phyloP scores from a whole-genome alignment of 2,329 filamentous ascomycete genomes.

The Myrmaecium sp. region DNA sequence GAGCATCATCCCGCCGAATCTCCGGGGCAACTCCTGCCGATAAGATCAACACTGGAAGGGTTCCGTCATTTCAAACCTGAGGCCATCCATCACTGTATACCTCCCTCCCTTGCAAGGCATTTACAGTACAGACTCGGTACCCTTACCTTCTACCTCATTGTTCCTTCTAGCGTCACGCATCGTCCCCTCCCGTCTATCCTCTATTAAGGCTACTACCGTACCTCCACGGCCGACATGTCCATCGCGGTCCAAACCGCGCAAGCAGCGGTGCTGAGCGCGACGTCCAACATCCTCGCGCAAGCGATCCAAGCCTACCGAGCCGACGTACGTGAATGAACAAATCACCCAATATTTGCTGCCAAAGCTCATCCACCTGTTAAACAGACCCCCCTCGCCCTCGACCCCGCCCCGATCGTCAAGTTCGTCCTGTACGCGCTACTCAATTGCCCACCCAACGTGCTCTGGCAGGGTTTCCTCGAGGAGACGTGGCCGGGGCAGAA shows the following conservation, averaged over 20 bases:
- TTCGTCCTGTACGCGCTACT: slow-evolving; percentile 60
- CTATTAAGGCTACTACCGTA: no score
- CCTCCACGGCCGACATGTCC: no score
- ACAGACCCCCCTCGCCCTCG: slow-evolving; percentile 43
- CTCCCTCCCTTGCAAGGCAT: no score
- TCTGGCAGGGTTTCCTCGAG: slow-evolving; percentile 75
- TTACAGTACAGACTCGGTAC: no score
- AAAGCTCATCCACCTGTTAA: slow-evolving; percentile 5
- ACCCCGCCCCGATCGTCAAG: slow-evolving; percentile 53
- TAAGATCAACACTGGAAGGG: no score
- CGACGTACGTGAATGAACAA: not conserved
- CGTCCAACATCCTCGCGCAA: slow-evolving; percentile 62
- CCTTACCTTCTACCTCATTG: no score
- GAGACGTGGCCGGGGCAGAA: slow-evolving; percentile 47
- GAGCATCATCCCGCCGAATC: no score
- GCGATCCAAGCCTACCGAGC: slow-evolving; percentile 24
- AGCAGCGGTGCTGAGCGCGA: slow-evolving; percentile 44
- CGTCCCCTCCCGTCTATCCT: no score
- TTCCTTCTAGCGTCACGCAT: no score
- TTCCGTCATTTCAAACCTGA: no score
- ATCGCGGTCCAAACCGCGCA: slow-evolving; percentile 31
- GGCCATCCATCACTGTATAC: no score
- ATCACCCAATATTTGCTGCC: not conserved
- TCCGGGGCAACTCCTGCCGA: no score
- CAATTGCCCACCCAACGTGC: slow-evolving; percentile 64